Conservation (phyloP, 164 flowering plant species). For the Saururus chinensis region DNA sequence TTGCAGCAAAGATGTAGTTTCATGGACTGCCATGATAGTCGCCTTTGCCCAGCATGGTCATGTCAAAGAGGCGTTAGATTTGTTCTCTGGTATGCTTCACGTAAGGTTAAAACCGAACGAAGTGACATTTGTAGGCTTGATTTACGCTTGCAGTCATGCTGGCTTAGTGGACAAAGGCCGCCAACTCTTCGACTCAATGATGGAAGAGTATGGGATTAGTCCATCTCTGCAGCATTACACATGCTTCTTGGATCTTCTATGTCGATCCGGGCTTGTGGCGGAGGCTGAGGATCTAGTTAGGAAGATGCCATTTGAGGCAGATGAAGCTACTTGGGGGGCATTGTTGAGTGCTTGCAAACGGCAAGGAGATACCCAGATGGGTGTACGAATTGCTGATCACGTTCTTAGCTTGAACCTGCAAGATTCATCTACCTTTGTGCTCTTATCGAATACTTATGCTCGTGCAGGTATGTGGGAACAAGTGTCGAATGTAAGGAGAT, state of each 20-base stretch:
- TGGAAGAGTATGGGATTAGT: constrained; percentile 35
- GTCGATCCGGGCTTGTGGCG: constrained; percentile 64
- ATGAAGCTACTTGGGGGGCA: constrained; percentile 85
- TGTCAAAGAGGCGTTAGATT: constrained; percentile 49
- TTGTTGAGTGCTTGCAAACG: constrained; percentile 65
- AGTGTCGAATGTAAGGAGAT: constrained; percentile 45
- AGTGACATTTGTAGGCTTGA: constrained; percentile 73
- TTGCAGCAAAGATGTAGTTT: constrained; percentile 46
- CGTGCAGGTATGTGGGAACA: constrained; percentile 53
- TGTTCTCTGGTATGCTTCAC: constrained; percentile 54
- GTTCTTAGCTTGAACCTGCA: constrained; percentile 34
- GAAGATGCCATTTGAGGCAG: constrained; percentile 66
- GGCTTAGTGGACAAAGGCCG: constrained; percentile 66
- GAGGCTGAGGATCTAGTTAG: constrained; percentile 59
- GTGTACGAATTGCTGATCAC: constrained; percentile 45
- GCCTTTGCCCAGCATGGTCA: constrained; percentile 83
- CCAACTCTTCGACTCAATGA: constrained; percentile 51
- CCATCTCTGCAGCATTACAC: constrained; percentile 80
- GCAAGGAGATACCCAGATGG: constrained; percentile 41
- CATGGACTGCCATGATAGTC: constrained; percentile 89
- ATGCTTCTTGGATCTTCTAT: constrained; percentile 66
- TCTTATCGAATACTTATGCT: constrained; percentile 69
- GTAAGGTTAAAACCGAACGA: constrained; percentile 63
- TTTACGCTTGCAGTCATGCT: constrained; percentile 83
- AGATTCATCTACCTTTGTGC: constrained; percentile 59